Base-by-base conservation (phyloP, 805 yeast species). In the Kodamaea lidongshanica region DNA sequence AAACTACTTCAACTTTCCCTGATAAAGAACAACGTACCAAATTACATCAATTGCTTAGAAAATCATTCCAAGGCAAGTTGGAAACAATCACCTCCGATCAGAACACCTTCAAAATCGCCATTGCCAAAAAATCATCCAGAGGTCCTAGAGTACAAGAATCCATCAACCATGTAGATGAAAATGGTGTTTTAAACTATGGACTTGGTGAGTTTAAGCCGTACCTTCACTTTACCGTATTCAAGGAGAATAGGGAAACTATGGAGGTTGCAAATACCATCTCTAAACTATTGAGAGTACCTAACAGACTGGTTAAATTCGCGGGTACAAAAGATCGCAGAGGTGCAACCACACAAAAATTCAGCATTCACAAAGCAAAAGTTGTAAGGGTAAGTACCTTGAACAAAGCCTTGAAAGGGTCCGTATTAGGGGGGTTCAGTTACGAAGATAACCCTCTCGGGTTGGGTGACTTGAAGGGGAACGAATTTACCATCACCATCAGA, bases 311-410 rank as follows among this genome's bases (percentile, higher is more conserved):
- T 19, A 69, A 84, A 30, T 86, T 78, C 54, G 94, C 96, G 0
- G 99, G 99, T 13, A 94, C 98, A 3, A 92, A 92, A 48, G 99
- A 92, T 54, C 73, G 97, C 45, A 75, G 99, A 52, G 99, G 94
- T 28, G 88, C 85, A 14, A 92, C 99, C 4, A 86, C 86, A 30
- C 99, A 92, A 57, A 72, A 76, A 38, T 68, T 80, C 35, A 77
- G 85, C 12, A 63, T 86, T 27, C 72, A 77, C 32, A 75, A 74
- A 41, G 74, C 84, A 30, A 72, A 78, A 36, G 79, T 79, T 10
- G 85, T 76, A 20, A 69, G 98, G 44, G 72, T 89, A 8, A 77
- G 77, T 34, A 73, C 80, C 6, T 67, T 92, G 40, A 89, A 89
- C 48, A 75, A 67, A 42, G 80, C 82, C 0, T 60, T 89, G 31